Evolutionary conservation across 176 grass and related monocot genomes (phyloP).

Genomic region (Saccharum spontaneum): DNA sequence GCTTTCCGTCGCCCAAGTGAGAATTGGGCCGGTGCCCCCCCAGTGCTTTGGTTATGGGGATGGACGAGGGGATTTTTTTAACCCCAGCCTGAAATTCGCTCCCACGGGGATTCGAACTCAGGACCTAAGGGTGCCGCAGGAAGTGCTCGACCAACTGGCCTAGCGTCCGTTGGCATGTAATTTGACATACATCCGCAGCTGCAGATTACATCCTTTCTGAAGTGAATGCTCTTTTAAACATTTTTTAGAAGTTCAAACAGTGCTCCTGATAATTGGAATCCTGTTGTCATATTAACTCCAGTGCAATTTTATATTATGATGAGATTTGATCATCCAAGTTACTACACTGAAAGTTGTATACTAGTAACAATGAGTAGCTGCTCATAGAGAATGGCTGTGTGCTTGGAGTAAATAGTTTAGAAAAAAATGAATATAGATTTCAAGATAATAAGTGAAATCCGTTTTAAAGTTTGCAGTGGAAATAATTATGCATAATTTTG

Average conservation of each 20-base stretch:
- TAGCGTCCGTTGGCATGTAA: not conserved
- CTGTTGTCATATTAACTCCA: not conserved
- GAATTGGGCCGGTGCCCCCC: no score
- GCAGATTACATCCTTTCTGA: conserved; percentile 1
- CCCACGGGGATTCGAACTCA: no score
- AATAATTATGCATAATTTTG: not conserved
- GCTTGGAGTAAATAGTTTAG: not conserved
- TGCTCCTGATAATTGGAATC: not conserved
- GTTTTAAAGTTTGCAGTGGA: not conserved
- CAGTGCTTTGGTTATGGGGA: no score
- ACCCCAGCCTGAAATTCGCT: no score
- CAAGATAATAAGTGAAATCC: conserved; percentile 9
- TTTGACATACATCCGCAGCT: conserved; percentile 15
- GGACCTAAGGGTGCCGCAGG: no score
- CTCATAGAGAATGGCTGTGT: conserved; percentile 14
- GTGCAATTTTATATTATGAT: not conserved
- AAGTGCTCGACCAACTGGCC: no score
- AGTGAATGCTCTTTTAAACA: not conserved
- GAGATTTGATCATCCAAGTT: conserved; percentile 4
- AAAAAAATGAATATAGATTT: not conserved
- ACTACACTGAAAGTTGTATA: not conserved
- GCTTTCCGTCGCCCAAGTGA: no score
- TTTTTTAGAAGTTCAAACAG: not conserved
- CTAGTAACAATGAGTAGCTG: not conserved
- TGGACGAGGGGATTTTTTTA: no score